Evolutionary conservation across 208 protist genomes (phyloP).

Genomic region (Phytomonas serpens): DNA sequence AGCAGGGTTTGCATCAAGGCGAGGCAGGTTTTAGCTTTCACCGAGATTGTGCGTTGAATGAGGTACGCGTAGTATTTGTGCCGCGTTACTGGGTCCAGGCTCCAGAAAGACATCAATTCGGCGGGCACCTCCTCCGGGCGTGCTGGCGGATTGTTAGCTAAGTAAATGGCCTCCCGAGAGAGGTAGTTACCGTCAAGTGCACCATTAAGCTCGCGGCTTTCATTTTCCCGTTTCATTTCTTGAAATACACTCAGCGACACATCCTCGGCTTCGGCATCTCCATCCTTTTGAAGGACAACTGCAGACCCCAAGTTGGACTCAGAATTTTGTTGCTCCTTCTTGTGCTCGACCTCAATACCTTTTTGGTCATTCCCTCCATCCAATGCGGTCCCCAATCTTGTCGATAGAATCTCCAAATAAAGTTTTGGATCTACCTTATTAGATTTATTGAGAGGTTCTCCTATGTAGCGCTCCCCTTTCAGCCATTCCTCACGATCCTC

Average conservation of each 20-base stretch:
- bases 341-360: background rate
- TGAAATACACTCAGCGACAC: constrained; percentile 80
- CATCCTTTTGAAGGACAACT: constrained; percentile 4
- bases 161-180: constrained; percentile 52
- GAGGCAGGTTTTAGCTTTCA: constrained; percentile 65
- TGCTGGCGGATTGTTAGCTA: constrained; percentile 47
- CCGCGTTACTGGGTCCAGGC: constrained; percentile 51
- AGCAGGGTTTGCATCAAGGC: constrained; percentile 68
- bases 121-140: constrained; percentile 48
- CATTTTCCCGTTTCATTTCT: constrained; percentile 82
- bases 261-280: constrained; percentile 48
- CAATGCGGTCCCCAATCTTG: constrained; percentile 27
- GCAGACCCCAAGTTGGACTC: background rate
- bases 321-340: constrained; percentile 1
- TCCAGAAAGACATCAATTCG: constrained; percentile 79
- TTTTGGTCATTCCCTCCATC: background rate
- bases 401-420: constrained; percentile 40
- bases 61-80: constrained; percentile 85
- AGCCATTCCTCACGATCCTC: constrained; percentile 84
- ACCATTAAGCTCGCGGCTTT: constrained; percentile 60
- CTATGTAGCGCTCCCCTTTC: constrained; percentile 52
- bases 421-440: constrained; percentile 17
- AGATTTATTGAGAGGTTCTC: constrained; percentile 11
- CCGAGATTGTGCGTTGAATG: constrained; percentile 59
- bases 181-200: constrained; percentile 63